A percentile compares a stretch with the other conserved stretches of the same genome.
Evolutionary conservation across 2,329 filamentous ascomycete species (phyloP).

Genomic region (Botrytis galanthina): DNA sequence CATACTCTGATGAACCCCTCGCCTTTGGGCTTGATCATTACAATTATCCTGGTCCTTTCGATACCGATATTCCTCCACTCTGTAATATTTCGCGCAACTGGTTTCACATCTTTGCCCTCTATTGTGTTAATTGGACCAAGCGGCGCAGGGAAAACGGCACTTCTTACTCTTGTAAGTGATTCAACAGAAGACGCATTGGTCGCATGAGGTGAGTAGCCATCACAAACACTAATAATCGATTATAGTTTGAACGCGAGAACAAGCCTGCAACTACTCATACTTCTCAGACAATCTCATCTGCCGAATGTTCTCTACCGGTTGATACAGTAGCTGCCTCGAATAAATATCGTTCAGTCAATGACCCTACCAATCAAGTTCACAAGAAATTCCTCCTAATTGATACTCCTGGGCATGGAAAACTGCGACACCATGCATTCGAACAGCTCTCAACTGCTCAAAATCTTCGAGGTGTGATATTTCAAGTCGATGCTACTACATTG

Average conservation of each 20-base stretch:
- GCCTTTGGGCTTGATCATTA: slow-evolving; percentile 61
- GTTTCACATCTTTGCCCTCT: slow-evolving; percentile 67
- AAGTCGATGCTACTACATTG: slow-evolving; percentile 79
- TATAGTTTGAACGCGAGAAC: slow-evolving; percentile 53
- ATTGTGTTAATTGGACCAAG: slow-evolving; percentile 80
- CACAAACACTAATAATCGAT: slow-evolving; percentile 22
- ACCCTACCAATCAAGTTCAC: slow-evolving; percentile 56
- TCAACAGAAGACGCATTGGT: neutral
- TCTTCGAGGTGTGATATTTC: slow-evolving; percentile 74
- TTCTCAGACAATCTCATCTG: slow-evolving; percentile 57
- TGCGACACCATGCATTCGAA: slow-evolving; percentile 67
- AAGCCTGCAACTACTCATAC: slow-evolving; percentile 49
- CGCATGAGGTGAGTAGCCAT: slow-evolving; percentile 7
- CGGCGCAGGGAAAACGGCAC: slow-evolving; percentile 81
- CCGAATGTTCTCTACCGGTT: slow-evolving; percentile 55
- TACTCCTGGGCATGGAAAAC: slow-evolving; percentile 93
- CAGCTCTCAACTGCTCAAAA: slow-evolving; percentile 48
- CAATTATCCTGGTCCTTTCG: slow-evolving; percentile 66
- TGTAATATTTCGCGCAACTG: slow-evolving; percentile 63
- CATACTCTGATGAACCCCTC: slow-evolving; percentile 61
- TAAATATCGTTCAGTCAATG: slow-evolving; percentile 63
- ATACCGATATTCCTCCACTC: slow-evolving; percentile 77
- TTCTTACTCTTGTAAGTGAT: slow-evolving; percentile 68
- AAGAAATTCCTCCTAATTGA: slow-evolving; percentile 77
- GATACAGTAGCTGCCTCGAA: slow-evolving; percentile 53